These are phyloP conservation scores for Thermothelomyces thermophilus DNA, from an alignment of 2,329 filamentous ascomycete genomes.

Conservation along the genomic window DNA sequence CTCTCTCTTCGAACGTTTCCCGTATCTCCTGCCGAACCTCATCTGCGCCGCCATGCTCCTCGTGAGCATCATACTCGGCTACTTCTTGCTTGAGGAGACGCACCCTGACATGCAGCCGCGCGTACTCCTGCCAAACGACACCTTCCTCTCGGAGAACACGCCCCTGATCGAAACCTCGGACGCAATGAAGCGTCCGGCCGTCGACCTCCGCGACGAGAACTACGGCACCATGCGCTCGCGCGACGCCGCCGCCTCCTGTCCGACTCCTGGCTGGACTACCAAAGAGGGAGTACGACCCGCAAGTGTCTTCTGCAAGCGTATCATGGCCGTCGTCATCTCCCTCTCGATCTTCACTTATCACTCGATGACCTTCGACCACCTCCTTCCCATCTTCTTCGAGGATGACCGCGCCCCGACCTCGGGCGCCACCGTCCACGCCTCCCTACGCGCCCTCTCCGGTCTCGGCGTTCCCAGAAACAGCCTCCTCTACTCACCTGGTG, in stretches of 20 bases:
- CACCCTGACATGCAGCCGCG: conserved; percentile 72
- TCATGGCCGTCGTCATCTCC: conserved; percentile 72
- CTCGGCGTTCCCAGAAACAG: conserved; percentile 22
- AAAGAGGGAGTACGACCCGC: conserved; percentile 32
- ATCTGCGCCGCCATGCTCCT: conserved; percentile 72
- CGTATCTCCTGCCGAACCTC: conserved; percentile 84
- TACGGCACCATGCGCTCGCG: conserved; percentile 62
- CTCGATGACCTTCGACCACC: conserved; percentile 89
- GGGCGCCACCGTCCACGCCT: conserved; percentile 31
- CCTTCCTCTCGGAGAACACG: conserved; percentile 58
- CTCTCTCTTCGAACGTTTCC: conserved; percentile 69
- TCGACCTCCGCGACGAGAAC: conserved; percentile 69
- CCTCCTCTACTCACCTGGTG: conserved; percentile 52
- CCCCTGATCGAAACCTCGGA: conserved; percentile 71
- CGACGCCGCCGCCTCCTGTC: conserved; percentile 36
- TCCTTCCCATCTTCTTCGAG: conserved; percentile 89
- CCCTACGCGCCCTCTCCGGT: conserved; percentile 4
- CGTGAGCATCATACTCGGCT: conserved; percentile 73
- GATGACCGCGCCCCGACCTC: conserved; percentile 53
- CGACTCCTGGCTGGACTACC: conserved; percentile 28
- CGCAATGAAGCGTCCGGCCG: conserved; percentile 63
- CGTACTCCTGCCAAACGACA: conserved; percentile 39
- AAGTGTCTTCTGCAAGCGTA: conserved; percentile 49
- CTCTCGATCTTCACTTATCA: conserved; percentile 90
- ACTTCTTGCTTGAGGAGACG: conserved; percentile 77